Evolutionary conservation across 2,329 filamentous ascomycete genomes (phyloP), one percentile per base, ranked within the genome.

Genomic region (Stemphylium lycopersici): DNA sequence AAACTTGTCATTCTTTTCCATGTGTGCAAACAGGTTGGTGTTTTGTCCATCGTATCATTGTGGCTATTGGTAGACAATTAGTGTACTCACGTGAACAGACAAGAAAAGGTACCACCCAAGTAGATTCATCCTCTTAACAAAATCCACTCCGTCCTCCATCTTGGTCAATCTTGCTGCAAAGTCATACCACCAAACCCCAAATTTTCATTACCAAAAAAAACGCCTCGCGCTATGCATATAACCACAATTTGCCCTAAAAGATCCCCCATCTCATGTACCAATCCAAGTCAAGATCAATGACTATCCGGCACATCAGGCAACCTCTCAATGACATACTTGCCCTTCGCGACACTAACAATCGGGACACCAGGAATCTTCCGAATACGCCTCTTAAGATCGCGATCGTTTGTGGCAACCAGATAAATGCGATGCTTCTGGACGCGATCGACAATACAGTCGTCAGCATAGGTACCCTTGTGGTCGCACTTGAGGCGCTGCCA

Each of bases 291-390:
- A 29, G n/a, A 29, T 62, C 43, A 71, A 34, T 65, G 38, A 41
- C 68, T 85, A 63, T 92, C 88, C 31, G 90, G 90, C 33, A 90
- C 91, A 76, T 92, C 90, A 4, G 93, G 93, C 59, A 97, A 77
- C 67, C 93, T 86, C 81, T 98, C 95, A 69, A 99, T 95, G 42
- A 93, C 88, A 77, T 97, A 98, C 77, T 97, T 97, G 40, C 90
- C 91, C 69, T 90, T 85, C 5, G 89, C 90, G 24, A 95, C 91
- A 69, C 87, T 91, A 81, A 96, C 83, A 65, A 90, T 86, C 22
- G 88, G 88, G 52, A 90, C 87, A 75, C 88, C 88, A 1, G 88
- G 87, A 47, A 95, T 86, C 79, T 96, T 97, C 59, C 93, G 83
- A 67, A 96, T 83, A 52, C 93, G 81, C 70, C 91, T 83, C 79